These are phyloP conservation scores for Tulasnella calospora DNA, from an alignment of 768 basidiomycete species.

Conservation along the genomic window DNA sequence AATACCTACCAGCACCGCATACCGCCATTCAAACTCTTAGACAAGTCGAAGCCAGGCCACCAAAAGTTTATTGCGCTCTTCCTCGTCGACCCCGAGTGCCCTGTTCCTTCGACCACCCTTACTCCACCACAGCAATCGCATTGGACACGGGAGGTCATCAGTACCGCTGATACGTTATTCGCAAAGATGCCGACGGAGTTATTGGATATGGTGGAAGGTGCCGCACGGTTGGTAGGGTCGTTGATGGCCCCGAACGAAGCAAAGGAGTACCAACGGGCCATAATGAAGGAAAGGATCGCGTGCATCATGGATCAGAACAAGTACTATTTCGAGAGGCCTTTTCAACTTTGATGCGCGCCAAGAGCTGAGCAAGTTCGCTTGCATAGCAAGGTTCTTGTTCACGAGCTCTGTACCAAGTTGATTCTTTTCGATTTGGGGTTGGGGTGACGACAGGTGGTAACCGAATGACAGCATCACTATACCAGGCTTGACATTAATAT, in stretches of 20 bases:
- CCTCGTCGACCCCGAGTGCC: conserved; percentile 43
- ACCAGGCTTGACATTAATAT: no score
- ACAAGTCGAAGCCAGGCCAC: conserved; percentile 43
- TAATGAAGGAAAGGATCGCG: conserved; percentile 4
- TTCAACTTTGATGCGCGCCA: no score
- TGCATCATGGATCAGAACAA: background rate
- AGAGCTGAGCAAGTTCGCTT: no score
- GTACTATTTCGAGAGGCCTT: background rate
- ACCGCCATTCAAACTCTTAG: conserved; percentile 40
- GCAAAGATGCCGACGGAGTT: background rate
- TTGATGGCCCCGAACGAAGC: conserved; percentile 13
- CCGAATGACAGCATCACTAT: no score
- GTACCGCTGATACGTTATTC: background rate
- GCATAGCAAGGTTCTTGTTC: no score
- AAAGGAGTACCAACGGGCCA: background rate
- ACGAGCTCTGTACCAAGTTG: background rate
- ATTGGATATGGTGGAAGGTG: background rate
- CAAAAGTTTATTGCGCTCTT: conserved; percentile 45
- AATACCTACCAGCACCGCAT: conserved; percentile 53
- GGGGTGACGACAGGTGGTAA: no score
- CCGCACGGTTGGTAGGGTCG: no score
- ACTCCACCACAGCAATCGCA: conserved; percentile 50
- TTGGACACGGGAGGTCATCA: conserved; percentile 43
- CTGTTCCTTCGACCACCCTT: conserved; percentile 42
- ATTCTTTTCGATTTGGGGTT: no score